These are phyloP conservation scores for Arabidopsis arenosa DNA, from an alignment of 345 rosid species.

Conservation along the genomic window DNA sequence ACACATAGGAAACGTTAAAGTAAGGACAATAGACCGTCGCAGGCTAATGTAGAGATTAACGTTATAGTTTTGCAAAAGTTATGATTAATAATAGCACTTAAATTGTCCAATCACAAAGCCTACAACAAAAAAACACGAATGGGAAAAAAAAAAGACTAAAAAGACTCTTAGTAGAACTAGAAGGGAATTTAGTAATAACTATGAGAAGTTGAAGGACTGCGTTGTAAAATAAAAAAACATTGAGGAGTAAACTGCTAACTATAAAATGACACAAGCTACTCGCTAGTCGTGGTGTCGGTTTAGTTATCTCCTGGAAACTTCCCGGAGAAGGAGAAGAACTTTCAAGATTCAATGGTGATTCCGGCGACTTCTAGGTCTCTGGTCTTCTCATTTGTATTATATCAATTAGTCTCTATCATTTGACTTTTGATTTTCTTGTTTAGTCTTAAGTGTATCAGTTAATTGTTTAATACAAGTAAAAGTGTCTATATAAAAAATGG, in stretches of 20 bases:
- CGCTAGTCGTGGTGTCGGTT: not conserved
- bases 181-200: not conserved
- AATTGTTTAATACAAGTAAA: not conserved
- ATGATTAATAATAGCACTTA: too few relatives aligned
- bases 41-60: not conserved
- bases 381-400: not conserved
- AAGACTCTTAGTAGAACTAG: not conserved
- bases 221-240: not conserved
- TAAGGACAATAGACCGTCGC: not conserved
- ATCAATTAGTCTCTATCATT: not conserved
- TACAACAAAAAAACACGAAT: too few relatives aligned
- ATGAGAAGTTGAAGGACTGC: not conserved
- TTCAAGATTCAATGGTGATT: constrained; percentile 23
- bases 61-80: not conserved
- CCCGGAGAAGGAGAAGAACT: constrained; percentile 24
- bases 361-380: constrained; percentile 25
- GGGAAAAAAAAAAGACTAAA: too few relatives aligned
- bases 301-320: constrained; percentile 7
- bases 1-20: not conserved
- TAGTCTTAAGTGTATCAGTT: not conserved
- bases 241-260: constrained; percentile 28
- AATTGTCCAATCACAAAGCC: too few relatives aligned
- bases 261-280: constrained; percentile 13
- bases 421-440: not conserved
- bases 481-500: not conserved